Conservation (phyloP, 2,329 filamentous ascomycete genomes). For the Arthroderma uncinatum region DNA sequence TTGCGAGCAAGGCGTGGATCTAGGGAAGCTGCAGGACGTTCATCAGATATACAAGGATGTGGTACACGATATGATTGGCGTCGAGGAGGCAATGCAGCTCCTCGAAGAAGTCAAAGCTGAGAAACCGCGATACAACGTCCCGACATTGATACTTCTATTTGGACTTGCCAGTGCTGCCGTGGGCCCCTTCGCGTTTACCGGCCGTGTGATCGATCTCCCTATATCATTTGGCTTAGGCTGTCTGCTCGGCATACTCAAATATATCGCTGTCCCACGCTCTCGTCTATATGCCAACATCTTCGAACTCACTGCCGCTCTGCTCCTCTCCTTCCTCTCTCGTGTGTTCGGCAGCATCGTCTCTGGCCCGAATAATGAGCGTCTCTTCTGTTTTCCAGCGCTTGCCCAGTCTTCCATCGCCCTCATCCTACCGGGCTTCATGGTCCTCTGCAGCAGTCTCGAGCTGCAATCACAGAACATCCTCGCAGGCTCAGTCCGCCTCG, state of each 20-base stretch:
- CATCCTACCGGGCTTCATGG: constrained; percentile 59
- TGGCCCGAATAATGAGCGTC: constrained; percentile 26
- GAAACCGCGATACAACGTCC: constrained; percentile 44
- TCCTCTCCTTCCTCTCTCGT: constrained; percentile 59
- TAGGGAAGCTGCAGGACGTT: constrained; percentile 34
- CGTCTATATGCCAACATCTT: constrained; percentile 56
- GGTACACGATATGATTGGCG: constrained; percentile 37
- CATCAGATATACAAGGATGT: constrained; percentile 40
- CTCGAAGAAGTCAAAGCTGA: constrained; percentile 46
- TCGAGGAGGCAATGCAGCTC: constrained; percentile 36
- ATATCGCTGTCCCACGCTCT: constrained; percentile 62
- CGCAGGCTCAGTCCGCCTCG: constrained; percentile 60
- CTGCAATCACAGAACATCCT: constrained; percentile 59
- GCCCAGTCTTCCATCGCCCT: constrained; percentile 63
- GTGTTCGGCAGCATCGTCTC: constrained; percentile 53
- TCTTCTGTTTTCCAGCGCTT: constrained; percentile 62
- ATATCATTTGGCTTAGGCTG: constrained; percentile 65
- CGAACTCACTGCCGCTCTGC: constrained; percentile 51
- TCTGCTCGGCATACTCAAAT: constrained; percentile 61
- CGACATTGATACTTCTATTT: constrained; percentile 53
- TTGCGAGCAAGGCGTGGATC: constrained; percentile 33
- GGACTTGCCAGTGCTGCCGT: constrained; percentile 66
- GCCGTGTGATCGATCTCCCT: constrained; percentile 65
- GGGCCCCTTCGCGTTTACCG: constrained; percentile 69
- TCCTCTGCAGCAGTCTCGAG: constrained; percentile 52